Conservation (phyloP, 257 asterid genomes). For the Echium plantagineum region DNA sequence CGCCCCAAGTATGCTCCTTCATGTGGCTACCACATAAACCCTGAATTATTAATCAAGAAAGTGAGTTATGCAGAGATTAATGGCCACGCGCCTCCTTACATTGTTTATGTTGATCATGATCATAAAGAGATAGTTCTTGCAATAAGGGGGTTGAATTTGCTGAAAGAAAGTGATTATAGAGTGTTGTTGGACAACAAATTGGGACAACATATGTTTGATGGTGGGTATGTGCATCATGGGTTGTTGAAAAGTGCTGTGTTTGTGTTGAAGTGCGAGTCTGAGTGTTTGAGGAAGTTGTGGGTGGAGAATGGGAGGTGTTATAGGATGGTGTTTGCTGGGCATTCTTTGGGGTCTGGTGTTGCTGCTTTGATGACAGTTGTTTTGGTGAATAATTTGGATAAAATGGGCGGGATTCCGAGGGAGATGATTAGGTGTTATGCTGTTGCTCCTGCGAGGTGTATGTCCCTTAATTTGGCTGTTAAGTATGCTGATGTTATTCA, state of each 20-base stretch:
- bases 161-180: slow-evolving; percentile 66
- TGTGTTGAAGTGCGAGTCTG: slow-evolving; percentile 64
- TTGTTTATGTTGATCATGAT: slow-evolving; percentile 69
- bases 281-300: slow-evolving; percentile 52
- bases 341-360: slow-evolving; percentile 91
- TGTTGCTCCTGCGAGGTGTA: slow-evolving; percentile 88
- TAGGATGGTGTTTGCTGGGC: slow-evolving; percentile 77
- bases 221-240: slow-evolving; percentile 90
- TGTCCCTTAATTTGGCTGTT: slow-evolving; percentile 93
- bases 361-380: slow-evolving; percentile 68
- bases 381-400: slow-evolving; percentile 59
- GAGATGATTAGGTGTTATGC: slow-evolving; percentile 60
- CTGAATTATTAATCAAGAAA: slow-evolving; percentile 62
- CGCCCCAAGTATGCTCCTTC: slow-evolving; percentile 49
- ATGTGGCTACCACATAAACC: slow-evolving; percentile 59
- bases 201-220: slow-evolving; percentile 91
- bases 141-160: slow-evolving; percentile 66
- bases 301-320: slow-evolving; percentile 60
- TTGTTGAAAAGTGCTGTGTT: slow-evolving; percentile 74
- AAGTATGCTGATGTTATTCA: slow-evolving; percentile 74
- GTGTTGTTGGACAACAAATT: slow-evolving; percentile 56
- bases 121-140: slow-evolving; percentile 69
- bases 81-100: slow-evolving; percentile 83
- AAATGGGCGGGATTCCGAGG: slow-evolving; percentile 71
- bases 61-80: slow-evolving; percentile 59